These are phyloP conservation scores for Fonsecaea pedrosoi DNA, from an alignment of 2,329 filamentous ascomycete genomes.

Conservation along the genomic window DNA sequence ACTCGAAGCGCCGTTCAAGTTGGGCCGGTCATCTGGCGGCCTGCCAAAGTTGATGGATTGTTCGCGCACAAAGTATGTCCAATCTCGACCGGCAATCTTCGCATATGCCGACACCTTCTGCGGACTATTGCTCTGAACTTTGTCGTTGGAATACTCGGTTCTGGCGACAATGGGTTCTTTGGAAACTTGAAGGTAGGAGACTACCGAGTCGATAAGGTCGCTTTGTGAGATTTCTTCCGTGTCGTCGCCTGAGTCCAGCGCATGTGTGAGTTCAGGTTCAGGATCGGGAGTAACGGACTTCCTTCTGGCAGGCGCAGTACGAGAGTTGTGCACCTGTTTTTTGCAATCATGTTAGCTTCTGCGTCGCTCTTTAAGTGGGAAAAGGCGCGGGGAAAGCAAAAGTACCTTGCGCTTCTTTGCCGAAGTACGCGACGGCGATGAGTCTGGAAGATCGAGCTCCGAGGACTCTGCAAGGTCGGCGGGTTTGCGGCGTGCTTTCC, in stretches of 20 bases:
- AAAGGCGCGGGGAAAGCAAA: slow-evolving; percentile 23
- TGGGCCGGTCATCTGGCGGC: slow-evolving; percentile 53
- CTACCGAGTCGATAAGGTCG: slow-evolving; percentile 56
- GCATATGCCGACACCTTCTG: slow-evolving; percentile 58
- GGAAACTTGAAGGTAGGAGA: slow-evolving; percentile 53
- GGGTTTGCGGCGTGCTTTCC: slow-evolving; percentile 39
- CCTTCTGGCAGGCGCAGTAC: slow-evolving; percentile 24
- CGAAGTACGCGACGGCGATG: slow-evolving; percentile 55
- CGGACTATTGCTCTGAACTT: slow-evolving; percentile 47
- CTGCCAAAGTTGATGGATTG: slow-evolving; percentile 58
- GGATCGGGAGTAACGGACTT: slow-evolving; percentile 44
- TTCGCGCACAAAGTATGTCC: slow-evolving; percentile 60
- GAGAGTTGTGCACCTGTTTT: slow-evolving; percentile 32
- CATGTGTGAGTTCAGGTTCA: slow-evolving; percentile 48
- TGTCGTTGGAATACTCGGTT: slow-evolving; percentile 54
- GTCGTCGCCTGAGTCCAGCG: slow-evolving; percentile 51
- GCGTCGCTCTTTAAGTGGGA: neutral
- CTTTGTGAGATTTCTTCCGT: slow-evolving; percentile 51
- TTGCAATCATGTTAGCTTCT: slow-evolving; percentile 10
- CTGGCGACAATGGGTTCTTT: slow-evolving; percentile 54
- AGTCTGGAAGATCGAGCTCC: slow-evolving; percentile 55
- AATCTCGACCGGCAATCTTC: slow-evolving; percentile 58
- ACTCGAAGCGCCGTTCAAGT: slow-evolving; percentile 48
- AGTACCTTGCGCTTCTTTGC: slow-evolving; percentile 58
- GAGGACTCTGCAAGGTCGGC: slow-evolving; percentile 41